phyloP scores from a whole-genome alignment of 2,329 filamentous ascomycete species.

The Botrytis tulipae region DNA sequence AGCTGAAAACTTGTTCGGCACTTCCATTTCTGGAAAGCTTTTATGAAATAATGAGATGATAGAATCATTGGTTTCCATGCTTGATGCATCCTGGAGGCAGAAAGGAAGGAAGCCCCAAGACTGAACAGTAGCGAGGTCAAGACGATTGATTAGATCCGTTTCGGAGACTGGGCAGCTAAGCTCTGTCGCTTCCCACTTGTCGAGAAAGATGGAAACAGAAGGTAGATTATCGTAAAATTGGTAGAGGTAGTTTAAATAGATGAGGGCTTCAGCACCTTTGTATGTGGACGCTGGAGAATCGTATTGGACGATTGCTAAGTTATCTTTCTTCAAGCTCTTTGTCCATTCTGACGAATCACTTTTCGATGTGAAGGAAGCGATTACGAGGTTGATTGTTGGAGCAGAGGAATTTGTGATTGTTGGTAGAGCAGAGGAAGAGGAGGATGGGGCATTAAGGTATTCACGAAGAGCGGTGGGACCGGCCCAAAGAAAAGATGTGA shows the following conservation, averaged over 20 bases:
- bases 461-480: not conserved
- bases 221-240: not conserved
- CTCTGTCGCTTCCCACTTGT: not conserved
- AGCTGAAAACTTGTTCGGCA: not conserved
- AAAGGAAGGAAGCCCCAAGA: not conserved
- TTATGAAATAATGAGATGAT: not conserved
- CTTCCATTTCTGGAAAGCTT: not conserved
- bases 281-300: no score
- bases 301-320: not conserved
- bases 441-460: conserved; percentile 1
- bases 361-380: not conserved
- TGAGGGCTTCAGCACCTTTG: not conserved
- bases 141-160: not conserved
- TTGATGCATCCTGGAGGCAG: conserved; percentile 8
- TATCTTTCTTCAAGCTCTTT: not conserved
- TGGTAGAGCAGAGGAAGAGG: not conserved
- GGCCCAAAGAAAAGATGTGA: conserved; percentile 11
- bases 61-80: not conserved
- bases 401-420: conserved; percentile 4
- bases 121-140: not conserved
- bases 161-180: not conserved
- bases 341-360: not conserved
- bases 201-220: not conserved
- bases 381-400: conserved; percentile 6
- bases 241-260: conserved; percentile 4